Base-by-base conservation (phyloP, 208 protist species). In the Polymyxa betae region DNA sequence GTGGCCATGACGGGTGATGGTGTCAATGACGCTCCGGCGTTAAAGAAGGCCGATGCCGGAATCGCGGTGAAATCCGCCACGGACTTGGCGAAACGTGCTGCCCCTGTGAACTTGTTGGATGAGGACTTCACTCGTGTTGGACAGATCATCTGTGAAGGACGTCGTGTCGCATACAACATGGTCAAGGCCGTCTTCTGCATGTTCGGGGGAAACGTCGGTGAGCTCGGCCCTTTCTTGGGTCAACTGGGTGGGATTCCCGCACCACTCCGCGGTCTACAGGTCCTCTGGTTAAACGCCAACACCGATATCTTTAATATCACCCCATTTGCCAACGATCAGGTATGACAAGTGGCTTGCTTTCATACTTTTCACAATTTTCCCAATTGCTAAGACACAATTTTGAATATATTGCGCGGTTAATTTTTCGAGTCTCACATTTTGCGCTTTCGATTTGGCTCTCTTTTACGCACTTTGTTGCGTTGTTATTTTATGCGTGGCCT, bases 231-330 rank as follows among this genome's bases (percentile, higher is more conserved):
- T 24, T 66, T 92, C 5, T 90, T 92, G 45, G 46, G 78, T 40
- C 64, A 45, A 91, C 97, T 97, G 92, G 97, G 98, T 90, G 96
- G 96, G 77, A 96, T 98, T 94, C 89, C 40, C 89, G 12, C 72
- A 89, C 52, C 66, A 88, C 94, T 98, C 0, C 94, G 94, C 24
- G 96, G 97, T 0, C 95, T 98, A 46, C 97, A 98, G 91, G 92
- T 98, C 35, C 92, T 99, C 60, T 99, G 97, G 97, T 96, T 99
- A 12, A 99, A 99, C 92, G 94, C 99, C 24, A 96, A 98, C 49
- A 99, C 97, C 16, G 97, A 98, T n/a, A n/a, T n/a, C n/a, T n/a
- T n/a, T n/a, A n/a, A n/a, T n/a, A n/a, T n/a, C n/a, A n/a, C n/a
- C n/a, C n/a, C n/a, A n/a, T n/a, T n/a, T n/a, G n/a, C n/a, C n/a